Conservation (phyloP, 352 stramenopile genomes). For the Blastocystis sp. region DNA sequence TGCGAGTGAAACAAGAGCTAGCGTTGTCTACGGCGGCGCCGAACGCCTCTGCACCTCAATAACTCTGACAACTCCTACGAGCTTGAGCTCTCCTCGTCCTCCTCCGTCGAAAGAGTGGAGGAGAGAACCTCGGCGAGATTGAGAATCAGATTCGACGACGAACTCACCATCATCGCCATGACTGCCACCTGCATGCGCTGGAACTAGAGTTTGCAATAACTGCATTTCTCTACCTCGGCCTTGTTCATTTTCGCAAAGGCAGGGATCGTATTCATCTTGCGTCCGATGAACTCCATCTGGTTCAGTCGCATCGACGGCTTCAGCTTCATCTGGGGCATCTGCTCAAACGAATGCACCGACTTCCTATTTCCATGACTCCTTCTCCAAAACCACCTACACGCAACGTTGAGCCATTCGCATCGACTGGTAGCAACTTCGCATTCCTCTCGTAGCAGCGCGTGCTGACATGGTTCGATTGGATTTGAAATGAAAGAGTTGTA, state of each 20-base stretch:
- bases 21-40: neutral
- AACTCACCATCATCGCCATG: neutral
- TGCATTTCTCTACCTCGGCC: neutral
- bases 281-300: slow-evolving; percentile 3
- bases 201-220: neutral
- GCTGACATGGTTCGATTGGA: slow-evolving; percentile 2
- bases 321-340: slow-evolving; percentile 20
- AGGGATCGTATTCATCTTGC: slow-evolving; percentile 2
- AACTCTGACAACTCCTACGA: neutral
- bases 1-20: neutral
- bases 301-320: neutral
- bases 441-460: neutral
- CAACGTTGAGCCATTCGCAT: neutral
- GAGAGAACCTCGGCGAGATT: neutral
- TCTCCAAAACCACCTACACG: neutral
- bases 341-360: neutral
- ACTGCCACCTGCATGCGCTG: slow-evolving; percentile 25
- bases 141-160: neutral
- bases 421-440: neutral
- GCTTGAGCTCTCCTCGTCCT: slow-evolving; percentile 45
- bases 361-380: neutral
- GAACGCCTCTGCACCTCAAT: slow-evolving; percentile 29
- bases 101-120: neutral
- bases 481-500: neutral
- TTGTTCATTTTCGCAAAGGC: slow-evolving; percentile 30